Evolutionary conservation across 305 asterid species (phyloP), one percentile per base, ranked within the genome.

Genomic region (Ajuga reptans): DNA sequence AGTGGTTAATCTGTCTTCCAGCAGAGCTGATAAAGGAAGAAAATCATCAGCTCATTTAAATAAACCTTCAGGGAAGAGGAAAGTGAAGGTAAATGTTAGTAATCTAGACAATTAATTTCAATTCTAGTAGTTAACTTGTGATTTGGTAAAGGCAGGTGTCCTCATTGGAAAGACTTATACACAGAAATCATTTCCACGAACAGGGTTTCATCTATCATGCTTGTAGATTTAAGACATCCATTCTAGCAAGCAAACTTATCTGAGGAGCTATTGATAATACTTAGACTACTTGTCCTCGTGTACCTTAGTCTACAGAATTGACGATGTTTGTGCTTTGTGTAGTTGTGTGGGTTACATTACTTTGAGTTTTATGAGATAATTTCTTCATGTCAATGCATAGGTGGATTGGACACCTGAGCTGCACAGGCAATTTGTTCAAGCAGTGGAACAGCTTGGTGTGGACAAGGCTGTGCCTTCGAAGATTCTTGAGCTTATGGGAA

Each of bases 401-500:
- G 96, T 91, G 79, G 97, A 91, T 64, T 91, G 97, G 97, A 89
- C 96, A 51, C 93, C 97, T 34, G 97, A 89, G 77, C 84, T 91
- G 71, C 97, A 91, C 85, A 84, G 81, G 71, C 62, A 87, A 52
- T 91, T 91, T 78, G 97, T 91, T 42, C 87, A 89, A 71, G 96
- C 97, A 76, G 97, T 91, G 76, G 96, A 91, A 76, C 93, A 91
- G 76, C 84, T 91, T 24, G 97, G 97, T 43, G 84, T 89, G 80
- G 96, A 89, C 77, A 89, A 91, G 85, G 97, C 97, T 17, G 95
- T 91, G 49, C 97, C 97, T 76, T 91, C 97, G 3, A 87, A 87
- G 76, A 91, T 91, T 86, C 82, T 91, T 54, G 97, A 91, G 79
- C 84, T 87, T 7, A 91, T 91, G 97, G 96, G 95, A 73, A 83